Evolutionary conservation across 2,329 filamentous ascomycete genomes (phyloP).

Genomic region (Pseudogymnoascus sp.): DNA sequence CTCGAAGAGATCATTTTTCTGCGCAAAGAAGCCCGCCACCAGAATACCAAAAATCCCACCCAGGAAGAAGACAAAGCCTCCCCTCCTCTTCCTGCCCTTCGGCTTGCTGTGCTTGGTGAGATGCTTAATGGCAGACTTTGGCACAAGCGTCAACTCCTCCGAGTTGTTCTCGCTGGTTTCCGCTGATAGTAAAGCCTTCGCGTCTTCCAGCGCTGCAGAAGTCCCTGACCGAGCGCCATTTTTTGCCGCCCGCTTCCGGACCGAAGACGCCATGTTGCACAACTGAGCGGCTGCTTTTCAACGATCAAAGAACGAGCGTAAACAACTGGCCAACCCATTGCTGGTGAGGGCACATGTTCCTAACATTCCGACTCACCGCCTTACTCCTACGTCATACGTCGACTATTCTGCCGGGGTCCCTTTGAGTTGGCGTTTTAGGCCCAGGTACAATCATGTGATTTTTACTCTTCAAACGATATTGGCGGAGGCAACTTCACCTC

Average conservation of each 20-base stretch:
- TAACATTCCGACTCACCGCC: slow-evolving; percentile 1
- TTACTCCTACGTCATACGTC: background rate
- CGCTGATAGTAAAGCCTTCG: slow-evolving; percentile 12
- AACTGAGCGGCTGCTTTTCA: background rate
- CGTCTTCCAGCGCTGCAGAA: background rate
- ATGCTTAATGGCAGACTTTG: slow-evolving; percentile 36
- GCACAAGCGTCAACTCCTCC: slow-evolving; percentile 43
- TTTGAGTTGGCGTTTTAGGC: background rate
- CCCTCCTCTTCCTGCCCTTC: slow-evolving; percentile 61
- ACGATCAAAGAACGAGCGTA: background rate
- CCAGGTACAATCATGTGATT: slow-evolving; percentile 8
- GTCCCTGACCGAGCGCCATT: background rate
- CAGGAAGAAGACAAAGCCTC: slow-evolving; percentile 75
- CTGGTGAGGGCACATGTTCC: background rate
- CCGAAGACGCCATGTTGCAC: slow-evolving; percentile 20
- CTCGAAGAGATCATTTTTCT: slow-evolving; percentile 81
- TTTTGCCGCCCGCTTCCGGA: slow-evolving; percentile 1
- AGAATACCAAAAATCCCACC: slow-evolving; percentile 86
- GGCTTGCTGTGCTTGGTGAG: slow-evolving; percentile 21
- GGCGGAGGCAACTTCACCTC: background rate
- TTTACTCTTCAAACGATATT: background rate
- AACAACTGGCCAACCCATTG: background rate
- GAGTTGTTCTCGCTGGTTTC: slow-evolving; percentile 23
- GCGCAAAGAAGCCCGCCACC: slow-evolving; percentile 83
- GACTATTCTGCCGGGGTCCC: background rate